A percentile compares a stretch with the other conserved stretches of the same genome.
Evolutionary conservation across 1,284 basidiomycete genomes (phyloP).

Genomic region (Boletus austroedulis): DNA sequence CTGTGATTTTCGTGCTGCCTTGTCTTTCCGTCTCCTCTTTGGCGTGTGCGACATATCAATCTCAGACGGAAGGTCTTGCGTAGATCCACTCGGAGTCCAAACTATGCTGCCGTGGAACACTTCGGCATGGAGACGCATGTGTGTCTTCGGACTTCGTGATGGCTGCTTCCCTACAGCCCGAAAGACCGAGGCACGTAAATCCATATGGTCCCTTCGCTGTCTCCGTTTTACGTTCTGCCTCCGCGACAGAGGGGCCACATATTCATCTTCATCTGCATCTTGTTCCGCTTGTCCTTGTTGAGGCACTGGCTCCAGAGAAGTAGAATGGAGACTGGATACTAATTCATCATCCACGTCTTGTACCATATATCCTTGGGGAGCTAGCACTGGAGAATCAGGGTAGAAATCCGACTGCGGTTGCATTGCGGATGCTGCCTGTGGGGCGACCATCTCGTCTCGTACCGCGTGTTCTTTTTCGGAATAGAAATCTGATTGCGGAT

Average conservation of each 20-base stretch:
- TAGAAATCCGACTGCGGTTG: too few relatives aligned
- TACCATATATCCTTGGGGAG: too few relatives aligned
- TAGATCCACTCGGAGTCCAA: slow-evolving; percentile 35
- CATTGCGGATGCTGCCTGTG: background rate
- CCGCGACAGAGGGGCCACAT: background rate
- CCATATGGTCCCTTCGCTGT: slow-evolving; percentile 19
- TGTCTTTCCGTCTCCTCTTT: slow-evolving; percentile 2
- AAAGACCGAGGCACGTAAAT: slow-evolving; percentile 17
- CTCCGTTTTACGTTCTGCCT: background rate
- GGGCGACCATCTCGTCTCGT: background rate
- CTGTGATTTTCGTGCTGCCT: slow-evolving; percentile 1
- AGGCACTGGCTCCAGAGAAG: slow-evolving; percentile 6
- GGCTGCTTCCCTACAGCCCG: slow-evolving; percentile 7
- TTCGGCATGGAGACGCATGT: slow-evolving; percentile 33
- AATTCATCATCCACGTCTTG: too few relatives aligned
- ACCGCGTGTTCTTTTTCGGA: background rate
- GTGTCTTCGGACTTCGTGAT: slow-evolving; percentile 22
- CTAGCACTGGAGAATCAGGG: too few relatives aligned
- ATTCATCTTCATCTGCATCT: background rate
- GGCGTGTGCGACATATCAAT: background rate
- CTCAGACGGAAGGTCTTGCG: slow-evolving; percentile 16
- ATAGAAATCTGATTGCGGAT: slow-evolving; percentile 39
- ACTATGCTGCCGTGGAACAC: slow-evolving; percentile 34
- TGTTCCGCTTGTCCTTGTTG: background rate
- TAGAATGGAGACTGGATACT: too few relatives aligned